These are phyloP conservation scores for Helianthus annuus DNA, from an alignment of 129 eudicot genomes.

Conservation along the genomic window DNA sequence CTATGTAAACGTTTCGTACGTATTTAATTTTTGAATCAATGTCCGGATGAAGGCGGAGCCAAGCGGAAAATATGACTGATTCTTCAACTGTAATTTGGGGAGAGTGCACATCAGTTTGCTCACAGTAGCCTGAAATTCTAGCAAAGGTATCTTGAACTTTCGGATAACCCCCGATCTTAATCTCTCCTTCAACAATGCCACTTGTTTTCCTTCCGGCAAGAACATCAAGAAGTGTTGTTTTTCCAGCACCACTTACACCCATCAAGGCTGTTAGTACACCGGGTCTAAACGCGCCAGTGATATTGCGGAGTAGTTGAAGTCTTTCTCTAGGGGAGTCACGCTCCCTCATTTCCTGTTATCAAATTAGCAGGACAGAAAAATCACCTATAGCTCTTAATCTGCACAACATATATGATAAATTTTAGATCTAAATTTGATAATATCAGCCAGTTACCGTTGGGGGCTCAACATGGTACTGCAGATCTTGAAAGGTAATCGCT, in stretches of 20 bases:
- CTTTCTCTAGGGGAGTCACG: constrained; percentile 32
- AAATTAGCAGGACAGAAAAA: background rate
- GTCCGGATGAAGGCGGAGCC: background rate
- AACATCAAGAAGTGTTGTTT: constrained; percentile 18
- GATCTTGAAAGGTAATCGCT: too few relatives aligned
- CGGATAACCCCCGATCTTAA: constrained; percentile 43
- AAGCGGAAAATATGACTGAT: too few relatives aligned
- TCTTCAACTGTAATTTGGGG: too few relatives aligned
- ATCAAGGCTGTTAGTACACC: constrained; percentile 51
- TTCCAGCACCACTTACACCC: constrained; percentile 59
- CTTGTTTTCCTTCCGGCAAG: constrained; percentile 50
- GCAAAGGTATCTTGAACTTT: constrained; percentile 49
- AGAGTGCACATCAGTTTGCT: too few relatives aligned
- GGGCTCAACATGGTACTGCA: too few relatives aligned
- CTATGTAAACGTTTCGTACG: constrained; percentile 18
- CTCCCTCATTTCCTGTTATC: constrained; percentile 50
- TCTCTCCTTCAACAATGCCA: constrained; percentile 48
- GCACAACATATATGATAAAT: background rate
- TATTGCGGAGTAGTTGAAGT: constrained; percentile 36
- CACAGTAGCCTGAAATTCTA: constrained; percentile 40
- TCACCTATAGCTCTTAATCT: constrained; percentile 2
- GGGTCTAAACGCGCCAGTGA: constrained; percentile 48
- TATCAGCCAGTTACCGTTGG: too few relatives aligned
- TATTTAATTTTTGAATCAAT: constrained; percentile 34
- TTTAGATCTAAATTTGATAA: background rate